These are phyloP conservation scores for Coemansia sp. DNA, from an alignment of 192 early-diverging fungal genomes.

Conservation along the genomic window DNA sequence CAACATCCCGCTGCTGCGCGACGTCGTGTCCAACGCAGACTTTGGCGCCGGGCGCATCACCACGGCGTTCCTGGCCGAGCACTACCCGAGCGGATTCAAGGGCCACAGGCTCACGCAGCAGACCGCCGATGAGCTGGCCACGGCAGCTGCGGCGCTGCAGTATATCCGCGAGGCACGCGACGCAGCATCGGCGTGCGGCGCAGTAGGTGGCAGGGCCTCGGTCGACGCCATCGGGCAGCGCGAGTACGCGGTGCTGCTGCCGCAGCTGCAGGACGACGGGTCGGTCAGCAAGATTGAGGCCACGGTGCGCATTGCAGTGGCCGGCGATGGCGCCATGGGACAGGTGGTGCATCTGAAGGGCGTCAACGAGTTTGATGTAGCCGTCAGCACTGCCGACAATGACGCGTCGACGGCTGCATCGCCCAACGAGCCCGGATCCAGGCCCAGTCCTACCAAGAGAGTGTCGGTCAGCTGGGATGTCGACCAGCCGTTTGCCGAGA, in stretches of 20 bases:
- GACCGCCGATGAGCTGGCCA: constrained; percentile 58
- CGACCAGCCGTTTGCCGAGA: constrained; percentile 68
- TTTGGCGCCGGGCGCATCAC: constrained; percentile 74
- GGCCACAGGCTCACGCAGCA: constrained; percentile 60
- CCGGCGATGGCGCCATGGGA: not conserved
- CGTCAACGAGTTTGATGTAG: constrained; percentile 24
- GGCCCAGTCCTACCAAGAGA: too few species aligned
- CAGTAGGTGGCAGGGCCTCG: too few species aligned
- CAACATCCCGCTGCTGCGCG: constrained; percentile 90
- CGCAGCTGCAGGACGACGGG: constrained; percentile 53
- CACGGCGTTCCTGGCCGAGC: constrained; percentile 83
- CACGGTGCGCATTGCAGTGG: constrained; percentile 2
- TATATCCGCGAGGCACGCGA: constrained; percentile 61
- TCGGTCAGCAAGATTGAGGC: constrained; percentile 31
- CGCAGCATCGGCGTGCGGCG: too few species aligned
- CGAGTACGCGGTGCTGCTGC: constrained; percentile 16
- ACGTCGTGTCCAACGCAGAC: constrained; percentile 69
- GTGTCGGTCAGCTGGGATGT: constrained; percentile 65
- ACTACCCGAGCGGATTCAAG: constrained; percentile 86
- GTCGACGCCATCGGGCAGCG: not conserved
- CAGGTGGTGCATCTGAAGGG: not conserved
- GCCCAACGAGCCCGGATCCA: too few species aligned
- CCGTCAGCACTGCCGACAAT: constrained; percentile 6
- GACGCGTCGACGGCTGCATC: constrained; percentile 11
- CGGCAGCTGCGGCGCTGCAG: constrained; percentile 62